Conservation (phyloP, 139 green algal species). For the Chlorella sp. region DNA sequence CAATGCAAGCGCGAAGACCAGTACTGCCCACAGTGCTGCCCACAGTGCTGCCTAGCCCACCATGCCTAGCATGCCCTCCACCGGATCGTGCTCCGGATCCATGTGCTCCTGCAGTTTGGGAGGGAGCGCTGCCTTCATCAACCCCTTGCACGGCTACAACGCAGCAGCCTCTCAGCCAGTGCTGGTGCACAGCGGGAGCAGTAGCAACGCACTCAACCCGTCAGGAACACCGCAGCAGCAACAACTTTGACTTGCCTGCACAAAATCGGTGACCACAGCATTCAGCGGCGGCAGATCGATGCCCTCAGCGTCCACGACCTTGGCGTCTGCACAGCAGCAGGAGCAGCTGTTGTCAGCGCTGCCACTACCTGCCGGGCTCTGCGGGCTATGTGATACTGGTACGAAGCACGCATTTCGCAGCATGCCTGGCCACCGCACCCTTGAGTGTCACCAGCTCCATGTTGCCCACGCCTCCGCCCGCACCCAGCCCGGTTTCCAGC, state of each 20-base stretch:
- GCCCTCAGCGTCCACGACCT: slow-evolving; percentile 6
- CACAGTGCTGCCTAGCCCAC: neutral
- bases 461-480: too few species aligned
- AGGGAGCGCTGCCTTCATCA: neutral
- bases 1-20: too few species aligned
- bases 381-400: too few species aligned
- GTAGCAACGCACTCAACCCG: too few species aligned
- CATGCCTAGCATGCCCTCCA: slow-evolving; percentile 33
- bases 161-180: neutral
- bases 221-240: neutral
- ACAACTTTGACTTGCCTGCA: slow-evolving; percentile 11
- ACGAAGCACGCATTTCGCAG: too few species aligned
- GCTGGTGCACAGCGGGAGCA: neutral
- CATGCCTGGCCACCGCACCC: too few species aligned
- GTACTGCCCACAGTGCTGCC: too few species aligned
- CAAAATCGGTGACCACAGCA: slow-evolving; percentile 30
- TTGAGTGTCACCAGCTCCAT: too few species aligned
- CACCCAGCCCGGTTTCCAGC: too few species aligned
- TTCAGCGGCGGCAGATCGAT: slow-evolving; percentile 13
- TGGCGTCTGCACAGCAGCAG: neutral
- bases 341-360: neutral
- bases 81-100: slow-evolving; percentile 19
- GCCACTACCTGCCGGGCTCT: too few species aligned
- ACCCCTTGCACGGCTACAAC: neutral
- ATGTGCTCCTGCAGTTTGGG: slow-evolving; percentile 1